Conservation (phyloP, 2,329 filamentous ascomycete species). For the Verticillium isaacii region DNA sequence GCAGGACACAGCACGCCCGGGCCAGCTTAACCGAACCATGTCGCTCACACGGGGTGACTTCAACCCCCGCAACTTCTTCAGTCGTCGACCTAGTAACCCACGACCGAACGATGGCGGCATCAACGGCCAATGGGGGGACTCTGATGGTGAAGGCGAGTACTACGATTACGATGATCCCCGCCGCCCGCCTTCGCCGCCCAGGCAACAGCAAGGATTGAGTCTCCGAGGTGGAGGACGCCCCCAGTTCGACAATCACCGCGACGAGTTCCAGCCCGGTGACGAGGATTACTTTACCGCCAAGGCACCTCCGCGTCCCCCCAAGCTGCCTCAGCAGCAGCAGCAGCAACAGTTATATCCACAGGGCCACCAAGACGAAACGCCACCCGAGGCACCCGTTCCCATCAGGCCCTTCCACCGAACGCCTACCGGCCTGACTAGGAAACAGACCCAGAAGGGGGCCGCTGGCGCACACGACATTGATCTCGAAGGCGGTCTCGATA, state of each 20-base stretch:
- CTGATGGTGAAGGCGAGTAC: conserved; percentile 34
- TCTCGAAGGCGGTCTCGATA: conserved; percentile 77
- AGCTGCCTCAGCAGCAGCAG: conserved; percentile 1
- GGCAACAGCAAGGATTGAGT: conserved; percentile 11
- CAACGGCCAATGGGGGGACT: conserved; percentile 47
- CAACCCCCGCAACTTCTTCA: conserved; percentile 35
- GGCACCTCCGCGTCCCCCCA: conserved; percentile 5
- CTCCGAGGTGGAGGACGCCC: conserved; percentile 32
- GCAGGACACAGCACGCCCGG: conserved; percentile 19
- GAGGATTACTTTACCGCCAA: conserved; percentile 48
- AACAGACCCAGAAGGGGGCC: conserved; percentile 47
- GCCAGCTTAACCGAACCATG: conserved; percentile 50
- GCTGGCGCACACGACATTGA: conserved; percentile 59
- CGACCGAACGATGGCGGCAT: conserved; percentile 46
- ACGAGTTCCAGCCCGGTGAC: conserved; percentile 51
- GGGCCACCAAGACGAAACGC: conserved; percentile 6
- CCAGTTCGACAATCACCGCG: conserved; percentile 13
- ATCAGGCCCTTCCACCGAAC: conserved; percentile 57
- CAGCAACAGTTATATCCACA: conserved; percentile 4
- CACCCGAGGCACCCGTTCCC: conserved; percentile 2
- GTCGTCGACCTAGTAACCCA: conserved; percentile 33
- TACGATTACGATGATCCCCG: conserved; percentile 22
- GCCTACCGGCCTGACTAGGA: conserved; percentile 63
- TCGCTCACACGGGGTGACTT: conserved; percentile 55
- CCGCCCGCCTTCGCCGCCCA: conserved; percentile 10